A percentile compares a stretch with the other conserved stretches of the same genome.
phyloP scores from a whole-genome alignment of 768 basidiomycete genomes.

The Exidia glandulosa region DNA sequence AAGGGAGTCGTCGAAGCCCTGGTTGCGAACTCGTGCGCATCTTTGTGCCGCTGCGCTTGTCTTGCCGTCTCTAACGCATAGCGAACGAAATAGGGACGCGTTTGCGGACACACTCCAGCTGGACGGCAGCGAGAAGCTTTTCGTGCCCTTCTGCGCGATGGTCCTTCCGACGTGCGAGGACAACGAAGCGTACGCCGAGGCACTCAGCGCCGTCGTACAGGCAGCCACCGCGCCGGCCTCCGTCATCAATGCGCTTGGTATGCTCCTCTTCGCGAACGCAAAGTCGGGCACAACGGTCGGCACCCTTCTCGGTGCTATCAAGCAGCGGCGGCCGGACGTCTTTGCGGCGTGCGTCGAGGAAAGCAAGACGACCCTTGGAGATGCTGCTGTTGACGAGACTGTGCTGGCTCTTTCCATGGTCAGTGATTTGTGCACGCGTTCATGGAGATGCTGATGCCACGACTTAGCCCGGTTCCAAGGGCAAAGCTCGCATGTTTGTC shows the following conservation, averaged over 20 bases:
- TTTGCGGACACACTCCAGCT: slow-evolving; percentile 32
- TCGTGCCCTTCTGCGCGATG: slow-evolving; percentile 18
- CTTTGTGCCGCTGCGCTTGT: slow-evolving; percentile 31
- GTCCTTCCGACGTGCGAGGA: too few species aligned
- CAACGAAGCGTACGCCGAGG: slow-evolving; percentile 5
- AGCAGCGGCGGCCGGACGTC: slow-evolving; percentile 53
- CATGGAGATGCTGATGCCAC: neutral
- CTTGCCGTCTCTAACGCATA: neutral
- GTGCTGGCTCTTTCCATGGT: slow-evolving; percentile 51
- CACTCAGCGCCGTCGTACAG: neutral
- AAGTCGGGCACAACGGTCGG: neutral
- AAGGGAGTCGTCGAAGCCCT: slow-evolving; percentile 17
- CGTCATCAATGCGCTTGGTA: slow-evolving; percentile 1
- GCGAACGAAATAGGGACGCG: neutral
- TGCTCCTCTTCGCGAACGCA: neutral
- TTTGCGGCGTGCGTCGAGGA: slow-evolving; percentile 33
- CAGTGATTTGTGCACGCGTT: neutral
- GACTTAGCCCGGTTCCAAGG: neutral
- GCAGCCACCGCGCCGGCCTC: neutral
- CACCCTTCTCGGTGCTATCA: slow-evolving; percentile 39
- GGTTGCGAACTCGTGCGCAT: slow-evolving; percentile 30
- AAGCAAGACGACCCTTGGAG: slow-evolving; percentile 21
- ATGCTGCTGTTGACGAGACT: slow-evolving; percentile 43
- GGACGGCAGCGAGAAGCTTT: slow-evolving; percentile 44
- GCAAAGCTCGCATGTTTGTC: neutral